Base-by-base conservation (phyloP, 768 basidiomycete genomes). In the Panellus pusillus region DNA sequence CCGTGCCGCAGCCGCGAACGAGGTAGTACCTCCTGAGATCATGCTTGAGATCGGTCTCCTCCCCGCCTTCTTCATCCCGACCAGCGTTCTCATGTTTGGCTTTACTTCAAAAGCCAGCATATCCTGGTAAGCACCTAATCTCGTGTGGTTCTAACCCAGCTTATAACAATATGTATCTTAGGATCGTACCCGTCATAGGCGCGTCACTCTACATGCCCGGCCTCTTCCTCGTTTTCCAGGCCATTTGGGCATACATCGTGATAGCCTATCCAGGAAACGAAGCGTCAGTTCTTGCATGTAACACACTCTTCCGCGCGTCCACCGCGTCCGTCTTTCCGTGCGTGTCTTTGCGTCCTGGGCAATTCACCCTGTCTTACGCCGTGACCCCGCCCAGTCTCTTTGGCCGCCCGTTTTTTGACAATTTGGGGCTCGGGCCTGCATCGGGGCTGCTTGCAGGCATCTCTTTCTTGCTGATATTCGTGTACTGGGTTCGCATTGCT, bases 71-170 rank as follows among this genome's bases (percentile, higher is more conserved):
- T 60, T 69, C 52, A 63, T 73, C 17, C 71, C 71, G 0, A 63
- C 67, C 19, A 66, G 61, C 29, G 59, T 74, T 47, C 64, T 73
- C 54, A 64, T 67, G 56, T 72, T 72, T 58, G 68, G 71, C 24
- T 69, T 67, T 61, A 63, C 69, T 9, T 63, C 66, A 20, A 62
- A 59, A 12, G 52, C 60, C 20, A 60, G 52, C 51, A 50, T 72
- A 1, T 66, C 65, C 47, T 72, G 71, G 52, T 47, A 18, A 24
- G 45, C 40, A 14, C 24, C 24, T 24, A 24, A 24, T 24, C 2
- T 6, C 24, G 24, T 24, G 24, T 24, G 24, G 24, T 24, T 13
- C 15, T 14, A n/a, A 18, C 14, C 11, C 18, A 8, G n/a, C 32
- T 14, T 6, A 24, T 4, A 9, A 7, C 28, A 19, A 13, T 29